Conservation (phyloP, 2,329 filamentous ascomycete species). For the Fonsecaea erecta region DNA sequence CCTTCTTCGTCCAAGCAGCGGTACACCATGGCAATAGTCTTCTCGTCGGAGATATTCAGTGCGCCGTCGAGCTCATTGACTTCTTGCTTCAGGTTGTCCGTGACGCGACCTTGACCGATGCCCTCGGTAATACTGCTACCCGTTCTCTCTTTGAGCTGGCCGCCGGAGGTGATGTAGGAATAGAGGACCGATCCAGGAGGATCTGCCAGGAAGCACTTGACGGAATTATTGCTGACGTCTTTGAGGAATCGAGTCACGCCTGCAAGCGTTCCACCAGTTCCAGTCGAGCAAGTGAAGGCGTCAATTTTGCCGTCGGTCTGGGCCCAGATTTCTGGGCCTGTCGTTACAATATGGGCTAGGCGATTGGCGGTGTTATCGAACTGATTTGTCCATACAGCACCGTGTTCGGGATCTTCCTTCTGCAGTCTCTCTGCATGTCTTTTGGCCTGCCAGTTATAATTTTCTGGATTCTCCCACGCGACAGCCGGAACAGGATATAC, state of each 20-base stretch:
- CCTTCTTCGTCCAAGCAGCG: slow-evolving; percentile 94
- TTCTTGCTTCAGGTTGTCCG: slow-evolving; percentile 89
- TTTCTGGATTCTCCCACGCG: slow-evolving; percentile 89
- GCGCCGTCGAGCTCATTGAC: slow-evolving; percentile 83
- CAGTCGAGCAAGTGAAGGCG: slow-evolving; percentile 93
- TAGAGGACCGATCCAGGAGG: slow-evolving; percentile 92
- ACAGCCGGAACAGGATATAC: slow-evolving; percentile 96
- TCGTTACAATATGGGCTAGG: slow-evolving; percentile 93
- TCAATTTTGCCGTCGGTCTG: slow-evolving; percentile 86
- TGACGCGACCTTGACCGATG: slow-evolving; percentile 94
- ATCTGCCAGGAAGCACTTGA: slow-evolving; percentile 89
- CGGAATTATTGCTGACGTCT: slow-evolving; percentile 73
- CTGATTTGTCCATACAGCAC: slow-evolving; percentile 98
- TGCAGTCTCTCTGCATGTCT: slow-evolving; percentile 77
- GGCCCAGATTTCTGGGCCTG: slow-evolving; percentile 94
- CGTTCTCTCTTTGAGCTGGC: slow-evolving; percentile 76
- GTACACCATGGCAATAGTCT: slow-evolving; percentile 98
- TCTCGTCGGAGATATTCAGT: slow-evolving; percentile 83
- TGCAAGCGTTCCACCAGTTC: slow-evolving; percentile 88
- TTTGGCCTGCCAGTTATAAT: slow-evolving; percentile 96
- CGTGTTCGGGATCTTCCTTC: slow-evolving; percentile 55
- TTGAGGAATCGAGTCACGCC: slow-evolving; percentile 89
- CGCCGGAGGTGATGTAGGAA: slow-evolving; percentile 85
- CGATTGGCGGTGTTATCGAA: slow-evolving; percentile 97
- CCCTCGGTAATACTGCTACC: slow-evolving; percentile 96